phyloP scores from a whole-genome alignment of 345 rosid species.

The Clausena lansium region DNA sequence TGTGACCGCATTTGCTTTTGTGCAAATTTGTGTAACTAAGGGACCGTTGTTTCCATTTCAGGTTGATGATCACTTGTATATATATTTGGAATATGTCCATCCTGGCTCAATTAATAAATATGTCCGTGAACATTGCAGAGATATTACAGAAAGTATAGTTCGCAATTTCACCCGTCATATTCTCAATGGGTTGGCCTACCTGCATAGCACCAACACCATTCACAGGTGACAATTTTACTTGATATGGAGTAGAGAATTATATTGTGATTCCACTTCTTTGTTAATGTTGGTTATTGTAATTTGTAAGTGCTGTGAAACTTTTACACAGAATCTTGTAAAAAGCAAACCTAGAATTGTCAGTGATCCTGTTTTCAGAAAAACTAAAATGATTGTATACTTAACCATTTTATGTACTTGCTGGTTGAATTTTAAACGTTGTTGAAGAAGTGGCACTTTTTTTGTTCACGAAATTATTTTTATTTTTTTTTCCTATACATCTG shows the following conservation, averaged over 20 bases:
- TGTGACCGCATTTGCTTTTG: neutral
- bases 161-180: slow-evolving; percentile 76
- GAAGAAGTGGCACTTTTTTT: slow-evolving; percentile 6
- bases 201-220: slow-evolving; percentile 58
- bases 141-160: slow-evolving; percentile 59
- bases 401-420: neutral
- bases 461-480: slow-evolving; percentile 4
- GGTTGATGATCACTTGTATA: slow-evolving; percentile 64
- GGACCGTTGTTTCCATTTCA: slow-evolving; percentile 25
- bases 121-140: slow-evolving; percentile 52
- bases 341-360: neutral
- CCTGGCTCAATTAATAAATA: slow-evolving; percentile 68
- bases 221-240: slow-evolving; percentile 48
- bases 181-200: slow-evolving; percentile 57
- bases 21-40: slow-evolving; percentile 11
- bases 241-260: neutral
- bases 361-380: neutral
- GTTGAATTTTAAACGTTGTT: neutral
- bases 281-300: neutral
- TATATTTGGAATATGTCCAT: slow-evolving; percentile 62
- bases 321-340: neutral
- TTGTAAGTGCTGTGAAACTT: neutral
- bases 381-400: neutral
- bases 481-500: neutral
- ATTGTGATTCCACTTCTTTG: neutral